Base-by-base conservation (phyloP, 106 monocot genomes). In the Chionographis japonica region DNA sequence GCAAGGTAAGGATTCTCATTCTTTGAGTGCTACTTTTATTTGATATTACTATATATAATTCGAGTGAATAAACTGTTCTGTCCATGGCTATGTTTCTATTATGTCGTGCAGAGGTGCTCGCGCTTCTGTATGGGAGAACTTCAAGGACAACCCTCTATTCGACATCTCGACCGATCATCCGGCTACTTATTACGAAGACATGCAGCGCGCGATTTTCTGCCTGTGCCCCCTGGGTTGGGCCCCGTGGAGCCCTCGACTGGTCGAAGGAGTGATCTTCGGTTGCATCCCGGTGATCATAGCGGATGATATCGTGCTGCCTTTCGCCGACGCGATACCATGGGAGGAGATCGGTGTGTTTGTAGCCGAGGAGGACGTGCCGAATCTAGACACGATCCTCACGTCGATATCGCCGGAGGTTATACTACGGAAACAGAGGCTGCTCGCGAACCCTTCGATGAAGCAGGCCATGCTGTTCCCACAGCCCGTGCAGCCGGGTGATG, bases 361-460 rank as follows among this genome's bases (percentile, higher is more conserved):
- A 0, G 82, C 78, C 2, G 89, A 89, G 54, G 61, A 85, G 64
- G 89, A 89, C 46, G 89, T 89, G n/a, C 89, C 89, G 4, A 82
- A 78, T 8, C 52, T 89, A 37, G 89, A 89, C 58, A 82, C 85
- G 2, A 89, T 89, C 57, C 72, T 89, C 18, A 89, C 85, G 12
- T 85, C 81, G 10, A 81, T 89, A 43, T 70, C 89, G 1, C 72
- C 72, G 4, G 89, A 89, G 51, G 87, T 84, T 56, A 81, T 91
- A 66, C 38, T 91, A 12, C 81, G 90, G 71, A 91, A 91, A 37
- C 90, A 91, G 16, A 75, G 90, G 37, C 42, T 91, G 39, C 81
- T 91, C 20, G 90, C 90, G 1, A 91, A 87, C 50, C 91, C 91
- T 50, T 91, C 91, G 3, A 91, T 91, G 91, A 91, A 91, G 72